These are phyloP conservation scores for Penicillium fuscoglaucum DNA, from an alignment of 2,329 filamentous ascomycete genomes.

Conservation along the genomic window DNA sequence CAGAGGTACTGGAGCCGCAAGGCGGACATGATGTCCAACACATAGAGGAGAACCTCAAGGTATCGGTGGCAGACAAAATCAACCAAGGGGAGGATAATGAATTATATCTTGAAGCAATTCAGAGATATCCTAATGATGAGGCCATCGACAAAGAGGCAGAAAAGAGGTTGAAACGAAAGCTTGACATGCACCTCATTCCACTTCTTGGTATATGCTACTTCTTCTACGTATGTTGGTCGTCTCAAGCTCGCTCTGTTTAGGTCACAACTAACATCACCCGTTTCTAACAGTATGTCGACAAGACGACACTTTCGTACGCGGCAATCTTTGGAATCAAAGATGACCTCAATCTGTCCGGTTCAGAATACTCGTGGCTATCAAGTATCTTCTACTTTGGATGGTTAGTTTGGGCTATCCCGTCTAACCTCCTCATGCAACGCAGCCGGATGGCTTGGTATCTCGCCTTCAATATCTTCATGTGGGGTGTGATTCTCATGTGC, in stretches of 20 bases:
- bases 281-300: not conserved
- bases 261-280: not conserved
- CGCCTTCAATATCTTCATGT: constrained; percentile 42
- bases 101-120: not conserved
- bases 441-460: constrained; percentile 38
- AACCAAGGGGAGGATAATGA: not conserved
- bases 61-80: not conserved
- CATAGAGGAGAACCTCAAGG: constrained; percentile 1
- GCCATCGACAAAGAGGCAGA: not conserved
- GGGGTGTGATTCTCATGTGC: constrained; percentile 42
- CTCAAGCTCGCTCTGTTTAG: not conserved
- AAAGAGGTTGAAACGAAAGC: not conserved
- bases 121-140: not conserved
- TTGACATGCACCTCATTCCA: not conserved
- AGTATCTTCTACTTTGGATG: constrained; percentile 47
- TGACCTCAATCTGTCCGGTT: constrained; percentile 27
- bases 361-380: constrained; percentile 43
- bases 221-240: constrained; percentile 16
- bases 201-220: constrained; percentile 1
- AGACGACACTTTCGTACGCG: constrained; percentile 1
- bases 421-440: not conserved
- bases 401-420: constrained; percentile 23
- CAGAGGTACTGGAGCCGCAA: not conserved
- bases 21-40: not conserved
- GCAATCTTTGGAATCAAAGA: not conserved